Evolutionary conservation across 2,329 filamentous ascomycete genomes (phyloP).

Genomic region (Fusarium sp.): DNA sequence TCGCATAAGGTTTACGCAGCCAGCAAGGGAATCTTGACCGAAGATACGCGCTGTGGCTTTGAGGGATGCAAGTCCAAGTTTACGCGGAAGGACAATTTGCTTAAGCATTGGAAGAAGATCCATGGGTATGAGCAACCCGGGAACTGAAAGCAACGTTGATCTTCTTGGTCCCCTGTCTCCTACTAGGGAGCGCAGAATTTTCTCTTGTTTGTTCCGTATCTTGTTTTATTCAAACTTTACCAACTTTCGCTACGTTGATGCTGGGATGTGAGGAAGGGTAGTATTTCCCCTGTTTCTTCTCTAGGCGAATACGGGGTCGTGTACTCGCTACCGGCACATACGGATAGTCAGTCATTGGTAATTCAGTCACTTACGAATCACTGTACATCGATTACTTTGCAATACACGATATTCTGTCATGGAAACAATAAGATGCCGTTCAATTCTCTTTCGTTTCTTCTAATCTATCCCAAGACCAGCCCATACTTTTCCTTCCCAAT

Average conservation of each 20-base stretch:
- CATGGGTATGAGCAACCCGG: neutral
- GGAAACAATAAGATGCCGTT: conserved; percentile 31
- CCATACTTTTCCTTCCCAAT: conserved; percentile 27
- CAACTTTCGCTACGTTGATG: conserved; percentile 19
- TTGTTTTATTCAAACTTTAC: conserved; percentile 16
- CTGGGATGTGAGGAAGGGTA: neutral
- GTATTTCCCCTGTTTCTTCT: neutral
- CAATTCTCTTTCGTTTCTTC: conserved; percentile 6
- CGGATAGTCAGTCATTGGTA: neutral
- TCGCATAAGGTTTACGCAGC: conserved; percentile 30
- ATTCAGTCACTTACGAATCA: neutral
- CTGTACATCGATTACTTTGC: conserved; percentile 2
- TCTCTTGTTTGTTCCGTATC: conserved; percentile 4
- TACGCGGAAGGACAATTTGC: conserved; percentile 35
- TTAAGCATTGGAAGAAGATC: conserved; percentile 34
- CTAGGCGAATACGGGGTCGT: conserved; percentile 14
- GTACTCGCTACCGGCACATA: neutral
- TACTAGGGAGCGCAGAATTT: neutral
- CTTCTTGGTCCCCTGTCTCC: neutral
- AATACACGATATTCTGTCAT: conserved; percentile 5
- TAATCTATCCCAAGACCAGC: neutral
- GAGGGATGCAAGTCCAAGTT: conserved; percentile 19
- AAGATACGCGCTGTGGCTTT: conserved; percentile 1
- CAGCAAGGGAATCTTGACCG: conserved; percentile 1
- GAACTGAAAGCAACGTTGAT: neutral